Conservation (phyloP, 2,329 filamentous ascomycete genomes). For the Xylariomycetidae sp. region DNA sequence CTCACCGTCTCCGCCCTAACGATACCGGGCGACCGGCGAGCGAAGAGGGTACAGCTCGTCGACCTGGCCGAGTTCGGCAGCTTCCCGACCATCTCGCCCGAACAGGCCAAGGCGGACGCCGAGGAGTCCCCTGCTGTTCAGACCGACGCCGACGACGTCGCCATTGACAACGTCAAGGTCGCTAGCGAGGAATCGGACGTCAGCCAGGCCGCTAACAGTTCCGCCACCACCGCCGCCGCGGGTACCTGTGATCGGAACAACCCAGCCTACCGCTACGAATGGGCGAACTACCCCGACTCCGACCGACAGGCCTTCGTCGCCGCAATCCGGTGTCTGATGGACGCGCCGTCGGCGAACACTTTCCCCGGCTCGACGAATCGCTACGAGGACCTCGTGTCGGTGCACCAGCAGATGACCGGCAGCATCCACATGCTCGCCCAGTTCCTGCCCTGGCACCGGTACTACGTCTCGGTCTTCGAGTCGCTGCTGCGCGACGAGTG, state of each 20-base stretch:
- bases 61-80: conserved; percentile 21
- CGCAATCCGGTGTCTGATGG: conserved; percentile 31
- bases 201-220: conserved; percentile 4
- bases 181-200: conserved; percentile 7
- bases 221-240: conserved; percentile 6
- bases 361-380: conserved; percentile 23
- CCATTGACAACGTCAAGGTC: conserved; percentile 3
- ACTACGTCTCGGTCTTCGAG: conserved; percentile 32
- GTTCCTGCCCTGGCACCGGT: conserved; percentile 37
- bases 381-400: conserved; percentile 34
- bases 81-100: conserved; percentile 24
- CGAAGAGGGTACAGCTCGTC: conserved; percentile 16
- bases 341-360: conserved; percentile 22
- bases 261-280: conserved; percentile 24
- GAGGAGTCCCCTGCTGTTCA: conserved; percentile 13
- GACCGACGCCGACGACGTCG: conserved; percentile 8
- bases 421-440: conserved; percentile 27
- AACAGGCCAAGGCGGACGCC: conserved; percentile 18
- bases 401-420: conserved; percentile 30
- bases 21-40: conserved; percentile 12
- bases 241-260: conserved; percentile 21
- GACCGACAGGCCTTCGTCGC: conserved; percentile 28
- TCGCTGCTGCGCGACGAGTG: conserved; percentile 33
- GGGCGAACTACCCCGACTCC: conserved; percentile 24
- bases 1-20: conserved; percentile 21